Evolutionary conservation across 371 early-diverging fungal genomes (phyloP).

Genomic region (Dinochytrium kinnereticum): DNA sequence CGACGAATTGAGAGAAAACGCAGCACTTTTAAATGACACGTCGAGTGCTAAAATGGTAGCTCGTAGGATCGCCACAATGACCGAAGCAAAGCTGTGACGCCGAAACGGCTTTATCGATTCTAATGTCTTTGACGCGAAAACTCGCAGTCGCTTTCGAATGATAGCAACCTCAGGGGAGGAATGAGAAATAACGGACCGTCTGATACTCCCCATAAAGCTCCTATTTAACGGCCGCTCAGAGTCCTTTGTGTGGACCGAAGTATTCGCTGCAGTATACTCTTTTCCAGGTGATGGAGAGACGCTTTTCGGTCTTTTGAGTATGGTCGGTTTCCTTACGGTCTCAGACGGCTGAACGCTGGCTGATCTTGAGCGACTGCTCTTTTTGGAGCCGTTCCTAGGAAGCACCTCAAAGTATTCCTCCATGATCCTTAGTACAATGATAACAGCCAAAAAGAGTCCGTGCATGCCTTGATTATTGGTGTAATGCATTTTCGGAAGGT

Average conservation of each 20-base stretch:
- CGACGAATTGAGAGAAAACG: background rate
- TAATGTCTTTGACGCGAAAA: background rate
- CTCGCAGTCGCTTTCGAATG: background rate
- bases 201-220: no score
- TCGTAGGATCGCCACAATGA: background rate
- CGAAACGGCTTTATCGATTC: background rate
- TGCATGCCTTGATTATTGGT: conserved; percentile 17
- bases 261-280: no score
- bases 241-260: no score
- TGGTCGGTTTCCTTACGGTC: no score
- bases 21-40: background rate
- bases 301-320: no score
- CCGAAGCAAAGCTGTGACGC: background rate
- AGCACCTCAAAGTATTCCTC: background rate
- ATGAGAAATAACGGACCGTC: no score
- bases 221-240: no score
- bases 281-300: no score
- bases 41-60: background rate
- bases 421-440: conserved; percentile 2
- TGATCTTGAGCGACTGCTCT: no score
- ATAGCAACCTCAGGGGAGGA: no score
- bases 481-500: conserved; percentile 19
- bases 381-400: background rate
- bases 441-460: conserved; percentile 14
- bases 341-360: no score